These are phyloP conservation scores for Cryphonectria carpinicola DNA, from an alignment of 2,329 filamentous ascomycete genomes.

Conservation along the genomic window DNA sequence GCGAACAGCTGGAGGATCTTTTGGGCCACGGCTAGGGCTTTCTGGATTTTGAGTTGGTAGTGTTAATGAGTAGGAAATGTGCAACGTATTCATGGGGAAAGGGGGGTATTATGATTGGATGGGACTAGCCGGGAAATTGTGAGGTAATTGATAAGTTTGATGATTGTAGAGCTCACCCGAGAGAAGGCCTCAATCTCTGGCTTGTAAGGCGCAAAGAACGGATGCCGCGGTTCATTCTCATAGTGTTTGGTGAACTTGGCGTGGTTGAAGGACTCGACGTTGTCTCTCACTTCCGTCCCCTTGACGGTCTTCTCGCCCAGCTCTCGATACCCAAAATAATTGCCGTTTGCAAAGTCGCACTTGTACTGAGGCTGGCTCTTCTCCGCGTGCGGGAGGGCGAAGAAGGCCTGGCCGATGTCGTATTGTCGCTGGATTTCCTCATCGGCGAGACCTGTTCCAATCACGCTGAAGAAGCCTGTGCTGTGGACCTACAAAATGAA, in stretches of 20 bases:
- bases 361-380: conserved; percentile 51
- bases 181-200: conserved; percentile 55
- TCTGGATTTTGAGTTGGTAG: conserved; percentile 19
- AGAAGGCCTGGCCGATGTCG: conserved; percentile 57
- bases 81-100: conserved; percentile 40
- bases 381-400: conserved; percentile 52
- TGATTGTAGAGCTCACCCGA: conserved; percentile 35
- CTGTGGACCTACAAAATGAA: conserved; percentile 32
- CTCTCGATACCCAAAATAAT: conserved; percentile 47
- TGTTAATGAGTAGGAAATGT: conserved; percentile 37
- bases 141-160: too few relatives aligned
- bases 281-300: conserved; percentile 44
- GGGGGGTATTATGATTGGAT: too few relatives aligned
- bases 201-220: conserved; percentile 44
- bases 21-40: conserved; percentile 38
- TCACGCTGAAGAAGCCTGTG: conserved; percentile 57
- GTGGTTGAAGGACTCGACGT: conserved; percentile 58
- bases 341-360: conserved; percentile 46
- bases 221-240: conserved; percentile 41
- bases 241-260: conserved; percentile 52
- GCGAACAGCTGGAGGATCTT: conserved; percentile 37
- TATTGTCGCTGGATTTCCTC: conserved; percentile 58
- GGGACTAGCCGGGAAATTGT: too few relatives aligned
- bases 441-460: conserved; percentile 56
- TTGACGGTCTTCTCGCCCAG: conserved; percentile 40